Evolutionary conservation across 2,329 filamentous ascomycete species (phyloP).

Genomic region (Dactylellina drechsleri): DNA sequence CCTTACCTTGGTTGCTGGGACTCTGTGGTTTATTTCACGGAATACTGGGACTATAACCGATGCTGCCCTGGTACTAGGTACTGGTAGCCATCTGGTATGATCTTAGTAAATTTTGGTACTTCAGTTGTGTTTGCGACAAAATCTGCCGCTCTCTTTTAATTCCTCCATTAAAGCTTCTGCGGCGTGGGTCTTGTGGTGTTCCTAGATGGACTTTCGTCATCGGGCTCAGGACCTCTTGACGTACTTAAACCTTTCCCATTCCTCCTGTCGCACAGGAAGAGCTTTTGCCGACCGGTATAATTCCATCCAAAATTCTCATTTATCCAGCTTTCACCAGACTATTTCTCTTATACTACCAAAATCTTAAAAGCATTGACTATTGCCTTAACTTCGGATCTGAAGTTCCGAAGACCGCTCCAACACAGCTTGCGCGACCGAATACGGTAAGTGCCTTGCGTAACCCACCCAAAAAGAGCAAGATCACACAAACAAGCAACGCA

Average conservation of each 20-base stretch:
- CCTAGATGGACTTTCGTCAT: no score
- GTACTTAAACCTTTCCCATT: constrained; percentile 33
- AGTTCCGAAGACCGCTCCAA: constrained; percentile 12
- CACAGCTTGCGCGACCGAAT: constrained; percentile 26
- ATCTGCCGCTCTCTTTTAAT: constrained; percentile 27
- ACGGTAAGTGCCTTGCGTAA: constrained; percentile 49
- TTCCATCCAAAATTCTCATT: constrained; percentile 5
- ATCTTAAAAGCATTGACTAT: not conserved
- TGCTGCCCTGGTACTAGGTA: no score
- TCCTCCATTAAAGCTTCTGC: constrained; percentile 30
- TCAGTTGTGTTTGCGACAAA: constrained; percentile 41
- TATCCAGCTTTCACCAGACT: constrained; percentile 6
- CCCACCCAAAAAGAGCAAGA: constrained; percentile 22
- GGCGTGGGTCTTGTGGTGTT: not conserved
- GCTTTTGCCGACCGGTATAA: constrained; percentile 26
- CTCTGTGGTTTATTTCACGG: not conserved
- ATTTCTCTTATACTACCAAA: constrained; percentile 3
- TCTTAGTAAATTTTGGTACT: constrained; percentile 24
- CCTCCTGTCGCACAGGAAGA: constrained; percentile 13
- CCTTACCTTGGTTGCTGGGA: constrained; percentile 16
- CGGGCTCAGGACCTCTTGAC: no score
- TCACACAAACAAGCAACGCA: constrained; percentile 43
- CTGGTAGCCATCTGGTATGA: not conserved
- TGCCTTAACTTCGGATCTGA: constrained; percentile 13
- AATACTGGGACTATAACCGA: not conserved